These are phyloP conservation scores for Lomentospora prolificans DNA, from an alignment of 2,329 filamentous ascomycete genomes.

Conservation along the genomic window DNA sequence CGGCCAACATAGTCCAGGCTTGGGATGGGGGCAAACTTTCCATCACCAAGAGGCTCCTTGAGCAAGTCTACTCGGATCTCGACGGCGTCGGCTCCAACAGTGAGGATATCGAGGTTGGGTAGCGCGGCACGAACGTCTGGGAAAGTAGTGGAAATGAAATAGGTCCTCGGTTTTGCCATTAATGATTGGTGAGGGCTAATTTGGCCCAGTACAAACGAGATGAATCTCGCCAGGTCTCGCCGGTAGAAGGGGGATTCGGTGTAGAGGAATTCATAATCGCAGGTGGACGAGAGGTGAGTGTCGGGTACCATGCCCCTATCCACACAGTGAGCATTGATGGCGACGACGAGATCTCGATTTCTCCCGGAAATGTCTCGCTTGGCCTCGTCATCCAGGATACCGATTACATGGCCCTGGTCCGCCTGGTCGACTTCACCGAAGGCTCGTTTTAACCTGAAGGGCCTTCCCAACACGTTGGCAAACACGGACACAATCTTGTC, in stretches of 20 bases:
- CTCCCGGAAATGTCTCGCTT: conserved; percentile 48
- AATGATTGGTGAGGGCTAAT: conserved; percentile 68
- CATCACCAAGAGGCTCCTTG: conserved; percentile 57
- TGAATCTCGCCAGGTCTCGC: conserved; percentile 67
- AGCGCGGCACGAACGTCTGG: conserved; percentile 74
- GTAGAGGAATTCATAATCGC: conserved; percentile 83
- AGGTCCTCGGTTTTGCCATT: conserved; percentile 68
- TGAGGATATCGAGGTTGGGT: conserved; percentile 77
- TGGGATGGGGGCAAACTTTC: conserved; percentile 54
- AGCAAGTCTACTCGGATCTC: conserved; percentile 78
- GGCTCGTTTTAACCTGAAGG: conserved; percentile 33
- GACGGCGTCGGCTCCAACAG: conserved; percentile 76
- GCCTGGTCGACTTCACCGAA: conserved; percentile 33
- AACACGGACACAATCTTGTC: conserved; percentile 66
- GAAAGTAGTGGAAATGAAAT: conserved; percentile 81
- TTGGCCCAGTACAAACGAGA: conserved; percentile 71
- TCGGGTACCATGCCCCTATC: conserved; percentile 62
- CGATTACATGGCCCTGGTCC: conserved; percentile 57
- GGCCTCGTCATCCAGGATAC: conserved; percentile 48
- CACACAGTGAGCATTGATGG: conserved; percentile 70
- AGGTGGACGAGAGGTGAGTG: conserved; percentile 51
- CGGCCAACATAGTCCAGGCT: conserved; percentile 78
- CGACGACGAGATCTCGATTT: conserved; percentile 48
- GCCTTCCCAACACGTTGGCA: conserved; percentile 70
- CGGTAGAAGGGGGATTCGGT: conserved; percentile 62